Conservation (phyloP, 208 protist species). For the Acanthamoeba castellanii region DNA sequence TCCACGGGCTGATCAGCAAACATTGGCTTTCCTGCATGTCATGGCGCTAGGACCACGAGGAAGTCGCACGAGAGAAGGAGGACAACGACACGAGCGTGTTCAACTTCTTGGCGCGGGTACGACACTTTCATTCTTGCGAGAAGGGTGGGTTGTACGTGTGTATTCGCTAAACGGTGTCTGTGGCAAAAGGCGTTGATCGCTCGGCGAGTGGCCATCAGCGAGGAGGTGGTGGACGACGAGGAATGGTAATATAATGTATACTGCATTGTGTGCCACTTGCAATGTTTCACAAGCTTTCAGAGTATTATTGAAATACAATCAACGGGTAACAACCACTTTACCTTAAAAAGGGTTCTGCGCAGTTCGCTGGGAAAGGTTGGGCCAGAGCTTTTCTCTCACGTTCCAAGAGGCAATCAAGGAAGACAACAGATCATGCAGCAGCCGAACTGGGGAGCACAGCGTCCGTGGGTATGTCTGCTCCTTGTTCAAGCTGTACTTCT, state of each 20-base stretch:
- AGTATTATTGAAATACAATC: no score
- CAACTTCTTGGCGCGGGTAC: not conserved
- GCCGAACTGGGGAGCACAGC: constrained; percentile 21
- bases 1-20: not conserved
- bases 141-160: no score
- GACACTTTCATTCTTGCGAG: no score
- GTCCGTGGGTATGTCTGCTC: not conserved
- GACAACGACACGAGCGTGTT: not conserved
- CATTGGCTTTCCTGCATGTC: not conserved
- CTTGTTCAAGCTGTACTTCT: no score
- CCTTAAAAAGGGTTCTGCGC: no score
- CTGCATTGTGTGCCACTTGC: no score
- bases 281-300: no score
- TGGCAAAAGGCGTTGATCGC: not conserved
- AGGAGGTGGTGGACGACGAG: not conserved
- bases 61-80: not conserved
- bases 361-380: no score
- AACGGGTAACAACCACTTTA: no score
- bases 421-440: not conserved
- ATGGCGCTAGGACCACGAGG: not conserved
- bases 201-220: not conserved
- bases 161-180: not conserved
- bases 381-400: not conserved
- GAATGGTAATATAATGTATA: not conserved
- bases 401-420: not conserved